Conservation (phyloP, 1,139 yeast species). For the Saccharomyces pastorianus region DNA sequence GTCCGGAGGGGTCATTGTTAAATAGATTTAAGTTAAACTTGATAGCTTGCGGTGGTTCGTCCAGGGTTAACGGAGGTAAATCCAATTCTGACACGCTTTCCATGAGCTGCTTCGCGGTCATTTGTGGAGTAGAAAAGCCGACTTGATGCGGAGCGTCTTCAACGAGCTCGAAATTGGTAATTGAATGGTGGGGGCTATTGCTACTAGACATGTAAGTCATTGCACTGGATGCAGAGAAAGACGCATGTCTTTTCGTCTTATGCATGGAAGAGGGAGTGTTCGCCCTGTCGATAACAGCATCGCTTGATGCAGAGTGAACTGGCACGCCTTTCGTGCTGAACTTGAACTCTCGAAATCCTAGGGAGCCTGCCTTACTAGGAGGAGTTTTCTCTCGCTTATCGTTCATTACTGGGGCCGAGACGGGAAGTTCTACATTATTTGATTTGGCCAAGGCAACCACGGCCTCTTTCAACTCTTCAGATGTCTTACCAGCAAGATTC, state of each 20-base stretch:
- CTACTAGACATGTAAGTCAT: slow-evolving; percentile 53
- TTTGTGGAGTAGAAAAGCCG: slow-evolving; percentile 73
- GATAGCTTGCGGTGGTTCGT: neutral
- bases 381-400: neutral
- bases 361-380: neutral
- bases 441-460: slow-evolving; percentile 6
- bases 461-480: slow-evolving; percentile 22
- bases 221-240: slow-evolving; percentile 75
- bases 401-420: neutral
- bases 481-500: slow-evolving; percentile 21
- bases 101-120: slow-evolving; percentile 36
- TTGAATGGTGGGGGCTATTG: slow-evolving; percentile 32
- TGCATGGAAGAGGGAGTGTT: slow-evolving; percentile 11
- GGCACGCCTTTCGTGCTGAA: neutral
- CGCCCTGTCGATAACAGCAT: neutral
- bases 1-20: slow-evolving; percentile 3
- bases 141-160: slow-evolving; percentile 46
- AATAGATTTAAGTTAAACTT: slow-evolving; percentile 12
- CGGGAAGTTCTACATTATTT: slow-evolving; percentile 1
- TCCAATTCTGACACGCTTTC: slow-evolving; percentile 33
- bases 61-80: slow-evolving; percentile 22
- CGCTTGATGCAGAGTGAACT: neutral
- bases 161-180: slow-evolving; percentile 11
- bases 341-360: neutral
- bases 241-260: slow-evolving; percentile 49